These are phyloP conservation scores for Dactylis glomerata DNA, from an alignment of 176 grass and related monocot species.

Conservation along the genomic window DNA sequence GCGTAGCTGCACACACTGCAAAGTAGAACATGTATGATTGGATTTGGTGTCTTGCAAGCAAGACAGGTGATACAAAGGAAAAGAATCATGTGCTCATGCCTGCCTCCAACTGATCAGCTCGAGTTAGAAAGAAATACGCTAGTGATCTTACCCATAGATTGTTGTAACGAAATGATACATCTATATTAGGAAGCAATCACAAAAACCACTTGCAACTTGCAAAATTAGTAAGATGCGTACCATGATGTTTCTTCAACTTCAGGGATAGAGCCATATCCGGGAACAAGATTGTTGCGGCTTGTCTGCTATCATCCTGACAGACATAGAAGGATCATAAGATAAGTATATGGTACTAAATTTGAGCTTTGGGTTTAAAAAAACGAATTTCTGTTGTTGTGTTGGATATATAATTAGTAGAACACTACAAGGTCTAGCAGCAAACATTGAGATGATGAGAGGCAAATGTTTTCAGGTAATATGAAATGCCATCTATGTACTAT, in stretches of 20 bases:
- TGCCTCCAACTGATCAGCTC: slow-evolving; percentile 2
- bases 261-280: slow-evolving; percentile 51
- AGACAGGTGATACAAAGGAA: neutral
- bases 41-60: neutral
- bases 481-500: neutral
- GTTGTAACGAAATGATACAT: neutral
- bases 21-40: neutral
- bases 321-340: neutral
- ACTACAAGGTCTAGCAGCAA: slow-evolving; percentile 19
- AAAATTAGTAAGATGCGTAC: slow-evolving; percentile 38
- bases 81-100: neutral
- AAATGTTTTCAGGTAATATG: neutral
- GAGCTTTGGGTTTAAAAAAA: neutral
- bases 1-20: neutral
- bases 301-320: slow-evolving; percentile 89
- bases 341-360: neutral
- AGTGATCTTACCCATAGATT: neutral
- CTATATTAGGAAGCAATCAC: neutral
- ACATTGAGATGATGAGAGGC: neutral
- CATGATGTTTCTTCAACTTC: slow-evolving; percentile 95
- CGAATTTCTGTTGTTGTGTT: neutral
- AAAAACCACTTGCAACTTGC: neutral
- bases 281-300: slow-evolving; percentile 74
- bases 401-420: neutral
- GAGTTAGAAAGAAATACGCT: slow-evolving; percentile 6